Conservation (phyloP, 2,329 filamentous ascomycete genomes). For the Aschersonia sp. region DNA sequence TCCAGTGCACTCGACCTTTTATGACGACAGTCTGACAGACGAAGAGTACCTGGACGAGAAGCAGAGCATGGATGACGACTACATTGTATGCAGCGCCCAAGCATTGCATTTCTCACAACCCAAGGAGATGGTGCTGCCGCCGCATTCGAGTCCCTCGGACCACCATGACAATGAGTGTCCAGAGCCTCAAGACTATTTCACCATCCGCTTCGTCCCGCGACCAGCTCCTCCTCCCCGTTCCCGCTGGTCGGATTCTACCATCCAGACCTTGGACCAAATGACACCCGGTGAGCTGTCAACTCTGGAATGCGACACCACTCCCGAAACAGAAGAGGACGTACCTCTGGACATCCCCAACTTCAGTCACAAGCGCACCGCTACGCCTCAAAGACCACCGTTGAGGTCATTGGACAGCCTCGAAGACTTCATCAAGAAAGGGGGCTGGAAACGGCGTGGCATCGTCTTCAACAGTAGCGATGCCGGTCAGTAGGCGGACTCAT, state of each 20-base stretch:
- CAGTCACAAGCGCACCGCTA: constrained; percentile 15
- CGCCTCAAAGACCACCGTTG: constrained; percentile 21
- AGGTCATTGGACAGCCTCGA: constrained; percentile 23
- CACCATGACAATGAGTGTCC: constrained; percentile 9
- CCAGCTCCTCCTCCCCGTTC: constrained; percentile 18
- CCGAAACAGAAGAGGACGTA: constrained; percentile 8
- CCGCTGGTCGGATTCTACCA: constrained; percentile 28
- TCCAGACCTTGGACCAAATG: constrained; percentile 14
- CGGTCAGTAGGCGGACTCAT: neutral
- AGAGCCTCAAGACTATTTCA: constrained; percentile 19
- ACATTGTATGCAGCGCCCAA: constrained; percentile 4
- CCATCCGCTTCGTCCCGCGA: constrained; percentile 13
- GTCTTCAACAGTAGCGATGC: constrained; percentile 21
- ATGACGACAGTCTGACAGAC: constrained; percentile 11
- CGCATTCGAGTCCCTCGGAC: constrained; percentile 13
- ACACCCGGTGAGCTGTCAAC: constrained; percentile 8
- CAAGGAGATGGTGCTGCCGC: constrained; percentile 16
- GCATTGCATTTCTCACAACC: constrained; percentile 3
- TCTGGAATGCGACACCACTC: constrained; percentile 5
- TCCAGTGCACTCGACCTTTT: constrained; percentile 12
- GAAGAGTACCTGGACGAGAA: constrained; percentile 12
- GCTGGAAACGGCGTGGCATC: constrained; percentile 28
- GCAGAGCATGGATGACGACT: constrained; percentile 10
- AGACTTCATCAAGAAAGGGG: constrained; percentile 25
- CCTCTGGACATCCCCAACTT: constrained; percentile 17